Evolutionary conservation across 768 basidiomycete species (phyloP).

Genomic region (Kwoniella pini): DNA sequence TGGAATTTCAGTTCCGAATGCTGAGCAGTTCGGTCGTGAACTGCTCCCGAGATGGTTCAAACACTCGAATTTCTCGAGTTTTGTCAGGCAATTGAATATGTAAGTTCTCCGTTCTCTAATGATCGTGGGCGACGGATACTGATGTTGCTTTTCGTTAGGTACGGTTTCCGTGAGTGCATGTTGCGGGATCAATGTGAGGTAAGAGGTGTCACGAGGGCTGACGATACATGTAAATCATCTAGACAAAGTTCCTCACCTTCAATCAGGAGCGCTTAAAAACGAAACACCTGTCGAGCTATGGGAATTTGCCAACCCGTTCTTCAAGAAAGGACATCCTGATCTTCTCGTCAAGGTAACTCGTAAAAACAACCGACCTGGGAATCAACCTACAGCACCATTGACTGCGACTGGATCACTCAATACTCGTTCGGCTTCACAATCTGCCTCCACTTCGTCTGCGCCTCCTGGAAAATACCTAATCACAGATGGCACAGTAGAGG

Average conservation of each 20-base stretch:
- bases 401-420: constrained; percentile 12
- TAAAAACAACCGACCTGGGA: constrained; percentile 62
- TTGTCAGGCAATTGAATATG: constrained; percentile 55
- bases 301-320: constrained; percentile 91
- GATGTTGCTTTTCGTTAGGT: constrained; percentile 18
- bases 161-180: constrained; percentile 67
- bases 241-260: constrained; percentile 76
- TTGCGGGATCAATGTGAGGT: too few relatives aligned
- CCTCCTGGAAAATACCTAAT: constrained; percentile 26
- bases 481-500: constrained; percentile 46
- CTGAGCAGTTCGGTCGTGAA: constrained; percentile 84
- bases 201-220: too few relatives aligned
- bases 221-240: background rate
- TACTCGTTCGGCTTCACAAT: constrained; percentile 22
- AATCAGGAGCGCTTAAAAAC: constrained; percentile 85
- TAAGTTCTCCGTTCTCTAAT: constrained; percentile 8
- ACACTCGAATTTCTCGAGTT: constrained; percentile 55
- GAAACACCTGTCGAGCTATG: constrained; percentile 61
- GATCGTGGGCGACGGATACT: background rate
- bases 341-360: constrained; percentile 82
- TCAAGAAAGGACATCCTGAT: constrained; percentile 84
- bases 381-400: constrained; percentile 27
- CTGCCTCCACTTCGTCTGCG: background rate
- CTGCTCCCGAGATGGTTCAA: constrained; percentile 57
- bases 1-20: constrained; percentile 70